Evolutionary conservation across 371 early-diverging fungal genomes (phyloP), one percentile per base, ranked within the genome.

Genomic region (Apophysomyces variabilis): DNA sequence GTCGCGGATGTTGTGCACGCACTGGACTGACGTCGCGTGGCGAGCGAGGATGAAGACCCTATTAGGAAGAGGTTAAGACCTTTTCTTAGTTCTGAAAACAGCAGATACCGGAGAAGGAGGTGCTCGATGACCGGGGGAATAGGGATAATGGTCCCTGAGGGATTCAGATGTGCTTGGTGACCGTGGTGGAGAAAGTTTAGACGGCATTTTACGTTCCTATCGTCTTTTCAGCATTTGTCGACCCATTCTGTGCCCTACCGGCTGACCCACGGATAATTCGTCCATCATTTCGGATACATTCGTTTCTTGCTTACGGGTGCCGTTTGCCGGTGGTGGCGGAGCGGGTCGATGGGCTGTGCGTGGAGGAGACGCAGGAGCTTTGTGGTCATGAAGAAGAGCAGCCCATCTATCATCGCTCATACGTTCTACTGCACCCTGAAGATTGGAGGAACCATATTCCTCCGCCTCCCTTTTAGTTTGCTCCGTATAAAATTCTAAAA

Each of bases 401-500:
- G 75, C 75, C 83, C 83, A 83, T 38, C 83, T 77, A 64, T 80
- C 83, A 61, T 74, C 77, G 45, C 78, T 76, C 57, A 62, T 65
- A 38, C 77, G 66, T 45, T 83, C 83, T 0, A 83, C 83, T 4
- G 78, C 61, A 11, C 66, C 66, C 43, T 36, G 46, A 43, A 58
- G 45, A 18, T 65, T 67, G 21, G 69, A 77, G 12, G 66, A 69
- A 26, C 80, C 85, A 64, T 84, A 83, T 58, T 82, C 84, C 50
- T 78, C 83, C 39, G 78, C 77, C 39, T 86, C 83, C 43, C 82
- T 63, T 62, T 83, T 83, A 45, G 83, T 85, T 64, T 87, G 86
- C 69, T 94, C 95, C 1, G 97, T 94, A 75, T 97, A 96, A 71
- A 97, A 98, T 70, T 96, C 95, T 37, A 97, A 86, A 18, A 96